These are phyloP conservation scores for Globisporangium sylvaticum DNA, from an alignment of 352 stramenopile genomes.

Conservation along the genomic window DNA sequence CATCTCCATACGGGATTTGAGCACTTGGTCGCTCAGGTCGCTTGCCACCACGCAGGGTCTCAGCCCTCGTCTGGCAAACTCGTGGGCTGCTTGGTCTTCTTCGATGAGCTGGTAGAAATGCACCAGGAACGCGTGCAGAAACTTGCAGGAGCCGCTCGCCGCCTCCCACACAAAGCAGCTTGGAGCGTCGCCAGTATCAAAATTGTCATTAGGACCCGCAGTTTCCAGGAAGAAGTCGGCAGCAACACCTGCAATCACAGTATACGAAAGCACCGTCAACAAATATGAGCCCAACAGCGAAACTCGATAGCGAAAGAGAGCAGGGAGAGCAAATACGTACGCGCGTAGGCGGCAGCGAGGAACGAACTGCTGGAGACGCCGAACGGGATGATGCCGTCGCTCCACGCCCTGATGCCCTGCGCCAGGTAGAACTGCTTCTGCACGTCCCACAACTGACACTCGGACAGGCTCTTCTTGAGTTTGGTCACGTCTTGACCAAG, in stretches of 20 bases:
- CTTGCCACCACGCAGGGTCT: constrained; percentile 61
- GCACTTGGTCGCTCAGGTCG: constrained; percentile 69
- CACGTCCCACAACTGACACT: constrained; percentile 61
- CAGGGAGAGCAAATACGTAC: constrained; percentile 16
- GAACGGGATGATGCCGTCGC: constrained; percentile 63
- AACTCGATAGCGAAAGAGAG: not conserved
- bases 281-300: not conserved
- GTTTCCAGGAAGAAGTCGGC: constrained; percentile 43
- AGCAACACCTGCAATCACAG: constrained; percentile 20
- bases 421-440: constrained; percentile 80
- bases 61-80: constrained; percentile 27
- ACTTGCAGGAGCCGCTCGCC: constrained; percentile 80
- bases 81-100: not conserved
- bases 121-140: constrained; percentile 64
- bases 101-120: constrained; percentile 54
- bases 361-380: constrained; percentile 80
- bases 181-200: constrained; percentile 8
- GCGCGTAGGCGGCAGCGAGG: constrained; percentile 59
- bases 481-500: not conserved
- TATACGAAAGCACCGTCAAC: not conserved
- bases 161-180: constrained; percentile 86
- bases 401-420: constrained; percentile 76
- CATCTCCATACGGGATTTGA: constrained; percentile 58
- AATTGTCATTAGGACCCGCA: not conserved
- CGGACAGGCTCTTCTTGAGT: constrained; percentile 27